Conservation (phyloP, 2,329 filamentous ascomycete species). For the Xylariaceae sp. region DNA sequence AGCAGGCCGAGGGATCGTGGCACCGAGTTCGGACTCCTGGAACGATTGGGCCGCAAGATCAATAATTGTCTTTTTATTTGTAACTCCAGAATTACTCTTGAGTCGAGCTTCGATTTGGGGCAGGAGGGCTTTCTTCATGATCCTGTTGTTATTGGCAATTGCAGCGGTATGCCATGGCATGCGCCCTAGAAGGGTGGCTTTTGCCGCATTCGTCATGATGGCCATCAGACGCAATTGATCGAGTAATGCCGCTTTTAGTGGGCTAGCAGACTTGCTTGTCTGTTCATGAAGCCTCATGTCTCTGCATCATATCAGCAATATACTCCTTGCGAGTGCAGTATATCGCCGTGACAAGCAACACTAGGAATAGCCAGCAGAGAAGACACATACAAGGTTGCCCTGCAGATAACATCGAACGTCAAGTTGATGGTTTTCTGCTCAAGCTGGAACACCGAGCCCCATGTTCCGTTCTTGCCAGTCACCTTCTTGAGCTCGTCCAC, state of each 20-base stretch:
- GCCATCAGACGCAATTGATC: constrained; percentile 15
- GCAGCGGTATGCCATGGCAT: constrained; percentile 16
- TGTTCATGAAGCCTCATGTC: constrained; percentile 19
- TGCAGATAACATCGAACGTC: constrained; percentile 36
- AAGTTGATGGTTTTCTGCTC: constrained; percentile 33
- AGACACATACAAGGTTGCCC: constrained; percentile 28
- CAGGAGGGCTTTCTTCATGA: constrained; percentile 19
- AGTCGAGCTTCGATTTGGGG: constrained; percentile 19
- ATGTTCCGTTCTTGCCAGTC: constrained; percentile 26
- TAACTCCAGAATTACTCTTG: background rate
- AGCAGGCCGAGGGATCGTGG: background rate
- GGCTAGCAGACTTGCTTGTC: constrained; percentile 11
- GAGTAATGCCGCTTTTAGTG: constrained; percentile 16
- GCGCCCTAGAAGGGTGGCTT: background rate
- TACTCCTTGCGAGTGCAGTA: background rate
- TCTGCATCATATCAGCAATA: constrained; percentile 1
- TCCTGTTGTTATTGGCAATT: constrained; percentile 20
- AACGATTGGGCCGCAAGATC: background rate
- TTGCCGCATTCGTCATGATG: constrained; percentile 8
- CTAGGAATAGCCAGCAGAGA: background rate
- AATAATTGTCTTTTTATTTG: background rate
- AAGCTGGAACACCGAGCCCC: constrained; percentile 30
- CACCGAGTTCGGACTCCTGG: too few species aligned
- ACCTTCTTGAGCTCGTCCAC: constrained; percentile 51
- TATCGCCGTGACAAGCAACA: background rate